Percentiles rank a stretch among this genome's conserved stretches.
These are phyloP conservation scores for Populus trichocarpa DNA, from an alignment of 441 rosid species.

Conservation along the genomic window DNA sequence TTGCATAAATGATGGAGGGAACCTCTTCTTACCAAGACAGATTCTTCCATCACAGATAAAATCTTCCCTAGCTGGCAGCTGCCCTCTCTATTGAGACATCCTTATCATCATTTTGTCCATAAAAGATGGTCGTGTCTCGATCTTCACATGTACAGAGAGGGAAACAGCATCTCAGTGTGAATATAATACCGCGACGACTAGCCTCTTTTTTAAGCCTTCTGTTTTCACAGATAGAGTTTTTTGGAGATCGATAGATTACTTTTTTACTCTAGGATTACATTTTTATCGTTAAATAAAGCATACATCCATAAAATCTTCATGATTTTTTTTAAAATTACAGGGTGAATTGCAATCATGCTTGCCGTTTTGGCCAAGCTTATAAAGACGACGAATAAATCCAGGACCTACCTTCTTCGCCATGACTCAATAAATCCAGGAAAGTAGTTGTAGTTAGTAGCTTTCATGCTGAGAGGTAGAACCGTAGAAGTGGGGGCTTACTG, in stretches of 20 bases:
- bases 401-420: no score
- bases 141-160: neutral
- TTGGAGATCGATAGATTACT: neutral
- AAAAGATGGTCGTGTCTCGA: neutral
- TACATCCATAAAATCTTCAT: no score
- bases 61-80: neutral
- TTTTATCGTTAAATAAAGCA: no score
- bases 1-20: neutral
- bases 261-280: neutral
- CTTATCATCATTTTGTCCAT: constrained; percentile 1
- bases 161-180: neutral
- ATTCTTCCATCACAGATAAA: neutral
- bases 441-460: no score
- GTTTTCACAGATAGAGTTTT: no score
- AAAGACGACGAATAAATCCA: no score
- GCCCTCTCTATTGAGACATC: neutral
- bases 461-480: no score
- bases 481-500: no score
- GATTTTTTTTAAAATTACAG: no score
- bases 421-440: no score
- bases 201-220: neutral
- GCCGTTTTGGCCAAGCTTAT: neutral
- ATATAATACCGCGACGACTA: neutral
- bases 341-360: neutral
- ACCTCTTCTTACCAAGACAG: neutral